Evolutionary conservation across 768 basidiomycete species (phyloP), one percentile per base, ranked within the genome.

Genomic region (Mycena filopes): DNA sequence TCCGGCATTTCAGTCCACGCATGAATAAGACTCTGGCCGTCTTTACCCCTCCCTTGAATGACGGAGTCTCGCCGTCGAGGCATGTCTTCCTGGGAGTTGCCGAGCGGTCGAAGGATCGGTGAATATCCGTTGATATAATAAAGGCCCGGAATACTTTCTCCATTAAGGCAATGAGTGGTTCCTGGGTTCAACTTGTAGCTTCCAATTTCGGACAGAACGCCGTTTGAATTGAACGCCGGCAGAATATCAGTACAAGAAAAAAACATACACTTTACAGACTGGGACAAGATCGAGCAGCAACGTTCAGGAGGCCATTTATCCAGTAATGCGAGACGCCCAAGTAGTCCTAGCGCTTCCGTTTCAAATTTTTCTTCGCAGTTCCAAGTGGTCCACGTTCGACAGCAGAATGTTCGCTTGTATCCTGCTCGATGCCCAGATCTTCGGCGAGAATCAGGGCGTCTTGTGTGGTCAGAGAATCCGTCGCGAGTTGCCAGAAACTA

Each of bases 381-480:
- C 88, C 93, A 28, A 95, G 79, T 55, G 86, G 74, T 5, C 89
- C 83, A 42, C 81, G 80, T 76, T 95, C 95, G 29, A 96, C 76
- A 26, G 77, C 78, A 38, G 70, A 68, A 69, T 94, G 93, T 76
- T 96, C 95, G 4, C 82, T 71, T 13, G 91, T 87, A 71, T 97
- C 95, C 42, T 81, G 78, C 73, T 93, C 92, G 63, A 96, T 87
- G 2, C 94, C 95, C 36, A 96, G 86, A 57, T 91, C 89, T 73
- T 96, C 95, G 23, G 85, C 86, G 12, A 96, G 87, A 42, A 77
- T 80, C 12, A 77, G 69, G 0, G 88, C 85, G 50, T 94, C 89
- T 72, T 88, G 86, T 42, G 91, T 89, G 4, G 89, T 73, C 4
- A 93, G 76, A 11, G 86, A 74, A 55, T 95, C 94, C 6, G 88